Percentiles rank a stretch among this genome's conserved stretches.
phyloP scores from a whole-genome alignment of 768 basidiomycete species.

The Russula olivacea region DNA sequence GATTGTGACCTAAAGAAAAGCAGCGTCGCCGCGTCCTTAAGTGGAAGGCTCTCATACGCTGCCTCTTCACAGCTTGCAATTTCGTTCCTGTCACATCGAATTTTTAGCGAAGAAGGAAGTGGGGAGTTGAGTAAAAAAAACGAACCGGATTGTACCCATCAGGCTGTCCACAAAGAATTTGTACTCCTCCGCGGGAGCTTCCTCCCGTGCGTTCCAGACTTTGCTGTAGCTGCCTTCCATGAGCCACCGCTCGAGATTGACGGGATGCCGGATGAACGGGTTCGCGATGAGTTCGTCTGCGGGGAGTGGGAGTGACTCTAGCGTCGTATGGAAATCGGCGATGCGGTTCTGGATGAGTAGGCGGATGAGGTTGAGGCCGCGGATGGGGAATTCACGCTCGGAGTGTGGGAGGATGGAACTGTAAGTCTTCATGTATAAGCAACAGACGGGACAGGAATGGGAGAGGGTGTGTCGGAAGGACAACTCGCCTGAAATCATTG shows the following conservation, averaged over 20 bases:
- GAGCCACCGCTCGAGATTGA: constrained; percentile 91
- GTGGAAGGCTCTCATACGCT: constrained; percentile 85
- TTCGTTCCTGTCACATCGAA: constrained; percentile 60
- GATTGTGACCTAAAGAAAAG: constrained; percentile 84
- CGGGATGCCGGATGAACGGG: constrained; percentile 74
- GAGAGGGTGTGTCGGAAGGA: background rate
- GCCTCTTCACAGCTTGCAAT: constrained; percentile 95
- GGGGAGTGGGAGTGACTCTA: constrained; percentile 78
- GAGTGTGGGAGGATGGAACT: constrained; percentile 77
- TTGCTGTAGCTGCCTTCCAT: constrained; percentile 99
- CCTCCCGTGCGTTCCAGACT: constrained; percentile 92
- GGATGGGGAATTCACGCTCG: constrained; percentile 79
- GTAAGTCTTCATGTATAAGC: constrained; percentile 1
- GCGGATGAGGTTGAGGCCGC: constrained; percentile 90
- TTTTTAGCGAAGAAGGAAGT: background rate
- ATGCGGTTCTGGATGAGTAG: constrained; percentile 94
- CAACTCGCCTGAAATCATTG: constrained; percentile 66
- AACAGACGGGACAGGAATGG: background rate
- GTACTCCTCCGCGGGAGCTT: constrained; percentile 91
- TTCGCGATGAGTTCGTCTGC: constrained; percentile 63
- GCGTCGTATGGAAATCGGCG: constrained; percentile 94
- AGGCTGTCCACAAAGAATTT: constrained; percentile 89
- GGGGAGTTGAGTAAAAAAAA: background rate
- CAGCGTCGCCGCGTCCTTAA: constrained; percentile 85
- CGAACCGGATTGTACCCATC: constrained; percentile 89